Evolutionary conservation across 352 stramenopile species (phyloP).

Genomic region (Plasmopara muralis): DNA sequence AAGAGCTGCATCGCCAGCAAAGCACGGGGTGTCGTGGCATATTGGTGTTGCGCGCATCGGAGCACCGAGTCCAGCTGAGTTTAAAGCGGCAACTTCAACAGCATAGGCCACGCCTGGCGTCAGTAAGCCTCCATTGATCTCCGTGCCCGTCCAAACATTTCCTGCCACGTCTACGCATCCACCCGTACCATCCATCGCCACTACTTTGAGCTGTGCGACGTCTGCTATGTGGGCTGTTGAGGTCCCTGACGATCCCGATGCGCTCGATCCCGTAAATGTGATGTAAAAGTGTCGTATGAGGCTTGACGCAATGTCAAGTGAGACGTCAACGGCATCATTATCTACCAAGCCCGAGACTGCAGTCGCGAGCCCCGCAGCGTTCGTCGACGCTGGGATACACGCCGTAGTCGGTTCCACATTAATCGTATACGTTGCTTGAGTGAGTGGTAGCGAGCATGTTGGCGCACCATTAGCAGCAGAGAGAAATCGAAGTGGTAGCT

Average conservation of each 20-base stretch:
- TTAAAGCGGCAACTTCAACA: conserved; percentile 85
- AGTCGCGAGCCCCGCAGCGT: conserved; percentile 19
- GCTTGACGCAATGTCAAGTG: conserved; percentile 36
- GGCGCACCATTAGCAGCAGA: conserved; percentile 5
- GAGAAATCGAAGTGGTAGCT: conserved; percentile 33
- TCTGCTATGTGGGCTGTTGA: conserved; percentile 16
- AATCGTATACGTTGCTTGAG: conserved; percentile 36
- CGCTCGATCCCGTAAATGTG: conserved; percentile 80
- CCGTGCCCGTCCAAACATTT: conserved; percentile 54
- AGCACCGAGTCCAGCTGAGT: conserved; percentile 72
- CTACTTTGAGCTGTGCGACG: conserved; percentile 38
- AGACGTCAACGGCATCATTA: conserved; percentile 50
- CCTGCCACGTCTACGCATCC: conserved; percentile 44
- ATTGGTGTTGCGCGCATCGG: conserved; percentile 34
- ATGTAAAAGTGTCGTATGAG: conserved; percentile 56
- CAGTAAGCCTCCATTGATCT: conserved; percentile 80
- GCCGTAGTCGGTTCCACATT: conserved; percentile 41
- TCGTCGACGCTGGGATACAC: conserved; percentile 40
- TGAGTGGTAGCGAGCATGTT: conserved; percentile 35
- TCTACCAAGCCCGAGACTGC: conserved; percentile 38
- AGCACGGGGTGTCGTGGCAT: conserved; percentile 49
- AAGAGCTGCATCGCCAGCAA: conserved; percentile 28
- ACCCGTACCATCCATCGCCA: conserved; percentile 46
- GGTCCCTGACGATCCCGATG: conserved; percentile 32
- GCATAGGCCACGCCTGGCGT: conserved; percentile 82